Base-by-base conservation (phyloP, 202 grass and related monocot species). In the Elaeis oleifera region DNA sequence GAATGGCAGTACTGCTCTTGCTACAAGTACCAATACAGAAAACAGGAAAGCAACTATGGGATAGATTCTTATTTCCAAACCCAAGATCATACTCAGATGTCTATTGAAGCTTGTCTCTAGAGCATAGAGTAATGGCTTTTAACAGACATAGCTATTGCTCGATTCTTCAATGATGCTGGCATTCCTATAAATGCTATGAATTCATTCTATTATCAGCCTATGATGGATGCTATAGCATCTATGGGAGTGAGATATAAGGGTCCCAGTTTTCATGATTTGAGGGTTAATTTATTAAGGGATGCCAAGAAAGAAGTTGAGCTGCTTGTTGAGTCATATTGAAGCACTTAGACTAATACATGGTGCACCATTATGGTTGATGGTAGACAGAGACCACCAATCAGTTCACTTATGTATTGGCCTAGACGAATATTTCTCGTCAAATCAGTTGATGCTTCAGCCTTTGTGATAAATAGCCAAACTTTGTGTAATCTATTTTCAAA, bases 401-500 rank as follows among this genome's bases (percentile, higher is more conserved):
- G 55, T 49, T 73, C 73, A 3, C 58, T 67, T 53, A 16, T 59
- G 5, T 67, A 61, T 39, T 79, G 27, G 54, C 68, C 76, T 19
- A 53, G 15, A 39, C 60, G 53, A 50, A 60, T 16, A 13, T 58
- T n/a, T 3, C 73, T 79, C 36, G 7, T 73, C 0, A 79, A 67
- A 61, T 73, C 76, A n/a, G 26, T 79, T 73, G 60, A 79, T 73
- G 62, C 31, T 18, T 72, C 25, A 29, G 52, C 44, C 48, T 25
- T 79, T 64, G 23, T 14, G 2, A 79, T 51, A 58, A 49, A 65
- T 25, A 50, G 51, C 21, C 18, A 58, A 20, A 31, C 28, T 6
- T 31, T 6, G 5, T 31, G 5, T 31, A 6, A 31, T 31, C 5
- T 31, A 31, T 75, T 75, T 67, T 27, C 49, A 26, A 28, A 60